Evolutionary conservation across 2,329 filamentous ascomycete genomes (phyloP).

Genomic region (Emergomyces orientalis): DNA sequence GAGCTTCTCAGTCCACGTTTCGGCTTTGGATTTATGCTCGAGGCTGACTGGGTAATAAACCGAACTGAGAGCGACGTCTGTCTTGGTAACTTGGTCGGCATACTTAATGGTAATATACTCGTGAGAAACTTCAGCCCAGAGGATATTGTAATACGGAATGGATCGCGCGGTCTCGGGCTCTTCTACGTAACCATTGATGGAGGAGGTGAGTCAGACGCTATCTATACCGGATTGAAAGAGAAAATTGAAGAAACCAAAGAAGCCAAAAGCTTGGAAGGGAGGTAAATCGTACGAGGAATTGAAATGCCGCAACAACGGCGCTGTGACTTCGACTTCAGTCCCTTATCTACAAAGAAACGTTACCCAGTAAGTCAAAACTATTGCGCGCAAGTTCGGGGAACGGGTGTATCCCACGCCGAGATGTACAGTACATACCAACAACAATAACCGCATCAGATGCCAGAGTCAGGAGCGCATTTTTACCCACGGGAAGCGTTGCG

Average conservation of each 20-base stretch:
- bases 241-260: not conserved
- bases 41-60: constrained; percentile 54
- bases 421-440: constrained; percentile 37
- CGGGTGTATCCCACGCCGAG: not conserved
- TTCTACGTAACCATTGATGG: constrained; percentile 16
- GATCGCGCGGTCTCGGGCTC: constrained; percentile 44
- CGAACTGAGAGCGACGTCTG: constrained; percentile 50
- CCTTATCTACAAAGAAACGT: constrained; percentile 41
- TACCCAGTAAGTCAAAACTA: not conserved
- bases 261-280: not conserved
- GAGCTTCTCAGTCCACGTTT: constrained; percentile 55
- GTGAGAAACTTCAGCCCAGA: constrained; percentile 63
- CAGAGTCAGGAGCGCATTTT: constrained; percentile 52
- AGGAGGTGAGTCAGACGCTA: not conserved
- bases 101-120: constrained; percentile 62
- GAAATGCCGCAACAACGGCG: constrained; percentile 49
- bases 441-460: constrained; percentile 52
- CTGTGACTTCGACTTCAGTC: constrained; percentile 40
- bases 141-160: constrained; percentile 72
- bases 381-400: not conserved
- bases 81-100: constrained; percentile 52
- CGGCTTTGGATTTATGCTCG: constrained; percentile 41
- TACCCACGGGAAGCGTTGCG: constrained; percentile 45
- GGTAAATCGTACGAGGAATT: constrained; percentile 37
- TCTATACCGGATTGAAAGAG: not conserved